Conservation (phyloP, 2,329 filamentous ascomycete species). For the Pseudogymnoascus sp. region DNA sequence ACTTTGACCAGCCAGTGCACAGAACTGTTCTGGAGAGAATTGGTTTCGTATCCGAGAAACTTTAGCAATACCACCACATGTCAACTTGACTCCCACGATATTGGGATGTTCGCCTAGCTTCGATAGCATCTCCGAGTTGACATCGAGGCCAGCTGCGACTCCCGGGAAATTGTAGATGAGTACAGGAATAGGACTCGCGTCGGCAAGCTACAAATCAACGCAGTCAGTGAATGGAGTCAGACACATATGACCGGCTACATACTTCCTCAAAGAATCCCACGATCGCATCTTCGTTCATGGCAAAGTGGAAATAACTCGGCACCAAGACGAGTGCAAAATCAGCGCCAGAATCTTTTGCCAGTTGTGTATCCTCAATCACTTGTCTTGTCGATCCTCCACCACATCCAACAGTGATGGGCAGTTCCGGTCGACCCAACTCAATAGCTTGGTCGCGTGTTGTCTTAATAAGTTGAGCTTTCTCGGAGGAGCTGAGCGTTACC, state of each 20-base stretch:
- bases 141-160: conserved; percentile 36
- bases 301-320: conserved; percentile 36
- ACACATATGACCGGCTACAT: not conserved
- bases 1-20: conserved; percentile 48
- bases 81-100: conserved; percentile 33
- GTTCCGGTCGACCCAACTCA: conserved; percentile 19
- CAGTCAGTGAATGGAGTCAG: conserved; percentile 7
- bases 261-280: conserved; percentile 46
- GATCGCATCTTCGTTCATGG: conserved; percentile 41
- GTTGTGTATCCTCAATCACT: conserved; percentile 33
- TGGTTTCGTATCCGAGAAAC: conserved; percentile 42
- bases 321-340: conserved; percentile 34
- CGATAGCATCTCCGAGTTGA: conserved; percentile 34
- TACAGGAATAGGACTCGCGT: conserved; percentile 35
- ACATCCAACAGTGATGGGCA: conserved; percentile 38
- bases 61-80: conserved; percentile 35
- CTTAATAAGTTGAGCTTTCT: conserved; percentile 35
- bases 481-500: conserved; percentile 33
- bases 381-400: conserved; percentile 34
- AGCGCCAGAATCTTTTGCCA: conserved; percentile 34
- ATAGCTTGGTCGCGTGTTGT: conserved; percentile 33
- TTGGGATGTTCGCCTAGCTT: conserved; percentile 29
- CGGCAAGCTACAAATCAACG: conserved; percentile 28
- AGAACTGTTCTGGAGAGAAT: conserved; percentile 40
- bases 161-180: conserved; percentile 43